A percentile compares a stretch with the other conserved stretches of the same genome.
Evolutionary conservation across 208 protist genomes (phyloP).

Genomic region (Phytomonas sp.): DNA sequence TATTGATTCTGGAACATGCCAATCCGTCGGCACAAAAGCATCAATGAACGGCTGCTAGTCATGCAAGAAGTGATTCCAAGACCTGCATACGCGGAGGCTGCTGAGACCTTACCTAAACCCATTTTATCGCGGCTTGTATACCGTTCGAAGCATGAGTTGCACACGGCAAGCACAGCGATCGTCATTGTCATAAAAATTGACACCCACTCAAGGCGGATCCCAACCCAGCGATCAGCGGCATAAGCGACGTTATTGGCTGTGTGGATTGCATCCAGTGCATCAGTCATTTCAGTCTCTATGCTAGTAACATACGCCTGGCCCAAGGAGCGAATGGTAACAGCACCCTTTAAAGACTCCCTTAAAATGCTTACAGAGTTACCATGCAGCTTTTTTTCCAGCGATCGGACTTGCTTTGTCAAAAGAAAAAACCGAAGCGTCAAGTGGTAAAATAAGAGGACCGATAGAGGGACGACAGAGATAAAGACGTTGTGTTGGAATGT

Average conservation of each 20-base stretch:
- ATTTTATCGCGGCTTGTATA: constrained; percentile 9
- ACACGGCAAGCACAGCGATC: constrained; percentile 48
- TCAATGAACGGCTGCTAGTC: constrained; percentile 36
- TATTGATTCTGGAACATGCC: constrained; percentile 74
- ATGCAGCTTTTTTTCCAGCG: constrained; percentile 44
- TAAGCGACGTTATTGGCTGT: constrained; percentile 37
- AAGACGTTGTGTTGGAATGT: constrained; percentile 47
- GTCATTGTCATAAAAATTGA: constrained; percentile 53
- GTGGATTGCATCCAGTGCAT: constrained; percentile 52
- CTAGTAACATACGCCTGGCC: constrained; percentile 27
- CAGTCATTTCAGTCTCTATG: constrained; percentile 41
- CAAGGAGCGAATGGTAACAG: constrained; percentile 56
- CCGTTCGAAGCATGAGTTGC: constrained; percentile 27
- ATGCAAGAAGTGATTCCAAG: constrained; percentile 61
- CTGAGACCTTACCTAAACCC: constrained; percentile 12
- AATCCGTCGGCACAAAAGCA: constrained; percentile 50
- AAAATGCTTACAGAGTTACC: constrained; percentile 36
- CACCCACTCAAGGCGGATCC: constrained; percentile 57
- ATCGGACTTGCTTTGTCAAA: constrained; percentile 60
- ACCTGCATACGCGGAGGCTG: constrained; percentile 40
- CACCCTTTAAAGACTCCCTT: constrained; percentile 54
- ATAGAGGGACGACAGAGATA: constrained; percentile 51
- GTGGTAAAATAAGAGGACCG: constrained; percentile 61
- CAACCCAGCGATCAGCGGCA: constrained; percentile 63
- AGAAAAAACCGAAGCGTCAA: constrained; percentile 55